Base-by-base conservation (phyloP, 257 asterid genomes). In the Linaria vulgaris region DNA sequence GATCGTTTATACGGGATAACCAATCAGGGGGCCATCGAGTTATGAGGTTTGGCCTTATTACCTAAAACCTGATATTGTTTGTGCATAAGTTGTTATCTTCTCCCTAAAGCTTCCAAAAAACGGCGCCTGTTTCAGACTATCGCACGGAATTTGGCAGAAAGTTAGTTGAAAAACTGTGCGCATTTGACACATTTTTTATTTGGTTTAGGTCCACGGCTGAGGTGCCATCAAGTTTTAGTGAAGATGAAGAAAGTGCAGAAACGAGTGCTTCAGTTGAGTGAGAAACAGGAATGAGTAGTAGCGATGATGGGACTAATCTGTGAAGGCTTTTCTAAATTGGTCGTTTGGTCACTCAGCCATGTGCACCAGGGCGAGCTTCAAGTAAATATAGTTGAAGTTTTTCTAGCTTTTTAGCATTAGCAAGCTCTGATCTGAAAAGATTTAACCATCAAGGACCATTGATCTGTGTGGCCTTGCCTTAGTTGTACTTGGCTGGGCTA, bases 201-300 rank as follows among this genome's bases (percentile, higher is more conserved):
- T 44, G 66, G 17, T 67, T 55, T 64, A 83, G 94, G 83, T 63
- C 85, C 56, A 78, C 77, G 51, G 69, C 79, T 10, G 91, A 84
- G 78, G 62, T 84, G 74, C 87, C 86, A 31, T 73, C 94, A 31
- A 78, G 88, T 79, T 79, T 78, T 61, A 84, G 87, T 25, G 87
- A 82, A 77, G 90, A 80, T 41, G 86, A 80, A 45, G 85, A 78
- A 72, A 78, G 83, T 63, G 86, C 74, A n/a, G 94, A 85, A 63
- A 84, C 88, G 27, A 80, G 86, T 83, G 80, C 83, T 41, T 87
- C 85, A 0, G 74, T 54, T 67, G 89, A 78, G 34, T 82, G 70
- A 72, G 72, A 50, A 55, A 52, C 25, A 37, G 62, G 37, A 34
- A 54, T 0, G 10, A 27, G 27, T 14, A 22, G 47, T 44, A 69